Conservation (phyloP, 176 grass and related monocot species). For the Triticum urartu region DNA sequence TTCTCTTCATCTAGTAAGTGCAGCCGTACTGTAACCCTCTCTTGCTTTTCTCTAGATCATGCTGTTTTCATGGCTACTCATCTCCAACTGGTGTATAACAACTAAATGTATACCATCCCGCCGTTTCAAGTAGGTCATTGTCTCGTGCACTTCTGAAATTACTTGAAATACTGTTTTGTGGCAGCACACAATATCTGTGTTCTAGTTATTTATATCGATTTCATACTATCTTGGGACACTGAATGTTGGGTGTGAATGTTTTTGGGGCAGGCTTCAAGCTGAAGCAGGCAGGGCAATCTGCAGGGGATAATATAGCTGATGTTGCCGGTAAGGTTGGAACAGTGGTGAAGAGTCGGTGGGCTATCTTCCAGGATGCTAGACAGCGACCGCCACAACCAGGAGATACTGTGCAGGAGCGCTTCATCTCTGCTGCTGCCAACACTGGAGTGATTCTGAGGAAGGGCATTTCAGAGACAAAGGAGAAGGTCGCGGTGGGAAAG, state of each 20-base stretch:
- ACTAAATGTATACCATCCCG: neutral
- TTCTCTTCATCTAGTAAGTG: slow-evolving; percentile 83
- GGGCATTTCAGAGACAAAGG: slow-evolving; percentile 87
- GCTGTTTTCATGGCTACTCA: neutral
- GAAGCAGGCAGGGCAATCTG: slow-evolving; percentile 86
- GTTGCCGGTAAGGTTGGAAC: slow-evolving; percentile 80
- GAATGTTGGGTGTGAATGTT: slow-evolving; percentile 12
- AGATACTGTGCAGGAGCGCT: slow-evolving; percentile 80
- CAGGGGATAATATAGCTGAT: slow-evolving; percentile 82
- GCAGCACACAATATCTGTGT: neutral
- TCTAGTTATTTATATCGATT: neutral
- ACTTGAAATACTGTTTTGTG: neutral
- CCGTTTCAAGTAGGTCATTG: neutral
- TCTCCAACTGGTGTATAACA: neutral
- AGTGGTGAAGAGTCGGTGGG: slow-evolving; percentile 79
- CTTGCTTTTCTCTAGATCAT: slow-evolving; percentile 6
- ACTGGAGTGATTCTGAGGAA: slow-evolving; percentile 85
- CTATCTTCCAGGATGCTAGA: slow-evolving; percentile 75
- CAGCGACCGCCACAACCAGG: slow-evolving; percentile 52
- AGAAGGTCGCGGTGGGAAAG: slow-evolving; percentile 93
- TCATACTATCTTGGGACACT: neutral
- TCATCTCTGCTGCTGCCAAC: slow-evolving; percentile 75
- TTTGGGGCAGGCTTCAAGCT: slow-evolving; percentile 65
- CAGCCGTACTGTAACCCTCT: neutral
- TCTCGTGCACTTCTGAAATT: neutral